Base-by-base conservation (phyloP, 2,329 filamentous ascomycete species). In the Stachybotrys echinatus region DNA sequence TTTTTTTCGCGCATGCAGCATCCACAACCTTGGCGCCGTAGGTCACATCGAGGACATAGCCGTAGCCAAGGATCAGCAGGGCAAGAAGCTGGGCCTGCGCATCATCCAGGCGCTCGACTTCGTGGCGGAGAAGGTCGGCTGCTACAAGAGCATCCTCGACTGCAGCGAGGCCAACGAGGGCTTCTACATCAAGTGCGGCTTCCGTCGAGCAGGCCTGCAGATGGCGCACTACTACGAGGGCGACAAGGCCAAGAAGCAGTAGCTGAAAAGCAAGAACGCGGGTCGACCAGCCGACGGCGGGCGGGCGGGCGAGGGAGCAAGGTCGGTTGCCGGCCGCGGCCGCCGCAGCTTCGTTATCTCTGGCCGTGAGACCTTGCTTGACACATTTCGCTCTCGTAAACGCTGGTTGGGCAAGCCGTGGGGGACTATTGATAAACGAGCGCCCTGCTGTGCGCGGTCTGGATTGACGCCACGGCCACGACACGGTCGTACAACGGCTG, bases 31-130 rank as follows among this genome's bases (percentile, higher is more conserved):
- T 42, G 89, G 89, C 47, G 74, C 86, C 20, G 92, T 96, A 22
- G 94, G 92, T 12, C 94, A 97, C 71, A 96, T 97, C 70, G 94
- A 97, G 70, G 94, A 99, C 67, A 96, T 99, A 66, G 92, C 92
- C 18, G 92, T 99, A 37, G 85, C 89, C 56, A 91, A 92, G 72
- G 89, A 95, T 61, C 91, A 97, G 73, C 94, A 97, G 72, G 94
- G 94, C 59, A 96, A 97, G 82, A 96, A 96, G 74, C 78, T 97
- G 42, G 94, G 94, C 5, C 74, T 96, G 64, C 82, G 90, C 58
- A 87, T 97, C 58, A 97, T 97, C 62, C 89, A 97, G 73, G 91
- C 92, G 7, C 79, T 99, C 64, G 92, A 97, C 71, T 87, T 80
- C 65, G 85, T 97, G 52, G 91, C 92, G 49, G 84, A 89, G 66